Evolutionary conservation across 176 grass and related monocot species (phyloP).

Genomic region (Oryza glumipatula): DNA sequence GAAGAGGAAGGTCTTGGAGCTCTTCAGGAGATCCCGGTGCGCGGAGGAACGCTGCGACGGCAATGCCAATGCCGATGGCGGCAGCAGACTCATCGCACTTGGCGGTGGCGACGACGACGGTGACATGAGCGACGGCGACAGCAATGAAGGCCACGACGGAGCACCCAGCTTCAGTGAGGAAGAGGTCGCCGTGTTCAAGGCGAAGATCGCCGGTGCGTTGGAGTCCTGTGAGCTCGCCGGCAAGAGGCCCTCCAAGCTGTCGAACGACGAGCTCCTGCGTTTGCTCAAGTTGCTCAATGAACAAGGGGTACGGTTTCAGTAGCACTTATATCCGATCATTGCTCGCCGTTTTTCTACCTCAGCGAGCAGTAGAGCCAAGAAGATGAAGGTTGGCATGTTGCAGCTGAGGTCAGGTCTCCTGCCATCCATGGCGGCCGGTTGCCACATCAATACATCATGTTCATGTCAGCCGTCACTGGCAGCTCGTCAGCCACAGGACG

Average conservation of each 20-base stretch:
- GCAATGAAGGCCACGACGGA: slow-evolving; percentile 17
- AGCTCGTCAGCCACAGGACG: no score
- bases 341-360: no score
- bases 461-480: no score
- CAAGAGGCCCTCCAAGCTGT: slow-evolving; percentile 79
- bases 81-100: slow-evolving; percentile 10
- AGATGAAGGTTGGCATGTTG: background rate
- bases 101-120: background rate
- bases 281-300: slow-evolving; percentile 76
- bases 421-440: background rate
- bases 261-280: slow-evolving; percentile 65
- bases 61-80: background rate
- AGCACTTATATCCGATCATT: slow-evolving; percentile 6
- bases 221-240: slow-evolving; percentile 40
- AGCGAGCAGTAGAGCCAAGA: background rate
- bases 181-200: slow-evolving; percentile 55
- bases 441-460: no score
- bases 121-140: background rate
- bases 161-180: slow-evolving; percentile 20
- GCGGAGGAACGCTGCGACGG: background rate
- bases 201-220: slow-evolving; percentile 59
- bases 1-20: slow-evolving; percentile 75
- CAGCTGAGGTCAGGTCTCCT: background rate
- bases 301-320: slow-evolving; percentile 62
- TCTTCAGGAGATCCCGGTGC: slow-evolving; percentile 43